Conservation (phyloP, 257 asterid genomes). For the Solanum peruvianum region DNA sequence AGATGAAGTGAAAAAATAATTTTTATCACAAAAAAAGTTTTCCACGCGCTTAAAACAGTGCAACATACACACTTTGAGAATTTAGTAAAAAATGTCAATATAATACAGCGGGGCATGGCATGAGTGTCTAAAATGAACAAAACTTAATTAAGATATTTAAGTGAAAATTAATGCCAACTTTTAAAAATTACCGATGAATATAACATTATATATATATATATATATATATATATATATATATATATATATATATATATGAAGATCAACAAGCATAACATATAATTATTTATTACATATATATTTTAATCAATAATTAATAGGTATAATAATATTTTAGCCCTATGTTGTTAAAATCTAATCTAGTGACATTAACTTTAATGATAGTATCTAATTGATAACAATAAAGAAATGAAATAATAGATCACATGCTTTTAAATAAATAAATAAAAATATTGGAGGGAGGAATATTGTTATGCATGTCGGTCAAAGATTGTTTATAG, state of each 20-base stretch:
- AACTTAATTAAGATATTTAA: too few relatives aligned
- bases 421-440: background rate
- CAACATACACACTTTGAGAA: too few relatives aligned
- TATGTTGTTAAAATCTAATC: background rate
- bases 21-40: too few relatives aligned
- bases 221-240: background rate
- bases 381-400: too few relatives aligned
- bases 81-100: too few relatives aligned
- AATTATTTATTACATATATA: too few relatives aligned
- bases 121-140: too few relatives aligned
- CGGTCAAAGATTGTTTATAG: background rate
- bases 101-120: rapidly evolving
- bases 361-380: background rate
- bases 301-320: too few relatives aligned
- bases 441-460: background rate
- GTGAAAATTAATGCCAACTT: rapidly evolving
- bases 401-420: background rate
- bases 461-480: background rate
- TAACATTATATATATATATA: too few relatives aligned
- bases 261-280: background rate
- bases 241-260: background rate
- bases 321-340: background rate
- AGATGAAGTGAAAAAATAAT: too few relatives aligned
- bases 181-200: rapidly evolving
- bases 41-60: too few relatives aligned